phyloP scores from a whole-genome alignment of 108 stramenopile species.

The Nitzschia sp. region DNA sequence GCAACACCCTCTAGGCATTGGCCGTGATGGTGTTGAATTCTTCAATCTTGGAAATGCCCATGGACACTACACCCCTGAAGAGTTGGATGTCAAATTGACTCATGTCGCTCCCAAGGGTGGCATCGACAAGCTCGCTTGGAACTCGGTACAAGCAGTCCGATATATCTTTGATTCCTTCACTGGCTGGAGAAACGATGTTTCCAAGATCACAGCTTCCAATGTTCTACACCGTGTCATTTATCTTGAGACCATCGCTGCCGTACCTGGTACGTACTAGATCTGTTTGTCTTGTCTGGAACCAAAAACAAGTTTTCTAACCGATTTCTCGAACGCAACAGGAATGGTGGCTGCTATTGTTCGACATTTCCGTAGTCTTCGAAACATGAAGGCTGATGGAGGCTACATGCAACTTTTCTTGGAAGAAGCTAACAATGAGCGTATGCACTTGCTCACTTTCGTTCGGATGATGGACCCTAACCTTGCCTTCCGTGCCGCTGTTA shows the following conservation, averaged over 20 bases:
- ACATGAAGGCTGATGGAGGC: slow-evolving; percentile 90
- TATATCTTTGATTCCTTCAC: slow-evolving; percentile 57
- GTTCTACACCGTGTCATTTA: slow-evolving; percentile 79
- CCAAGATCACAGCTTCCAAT: slow-evolving; percentile 52
- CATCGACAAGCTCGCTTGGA: slow-evolving; percentile 53
- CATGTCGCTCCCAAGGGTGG: slow-evolving; percentile 52
- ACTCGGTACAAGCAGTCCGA: slow-evolving; percentile 58
- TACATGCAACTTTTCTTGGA: slow-evolving; percentile 93
- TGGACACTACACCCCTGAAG: slow-evolving; percentile 59
- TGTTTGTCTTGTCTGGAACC: no score
- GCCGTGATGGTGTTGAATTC: slow-evolving; percentile 14
- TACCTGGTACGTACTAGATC: slow-evolving; percentile 75
- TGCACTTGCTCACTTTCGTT: slow-evolving; percentile 94
- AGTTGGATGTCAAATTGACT: slow-evolving; percentile 68
- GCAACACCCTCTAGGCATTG: slow-evolving; percentile 36
- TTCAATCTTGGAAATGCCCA: slow-evolving; percentile 70
- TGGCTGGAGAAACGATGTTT: slow-evolving; percentile 65
- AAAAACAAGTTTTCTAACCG: no score
- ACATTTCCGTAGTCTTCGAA: slow-evolving; percentile 88
- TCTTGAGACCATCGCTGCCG: slow-evolving; percentile 87
- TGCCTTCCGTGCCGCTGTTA: slow-evolving; percentile 62
- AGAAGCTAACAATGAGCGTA: slow-evolving; percentile 97
- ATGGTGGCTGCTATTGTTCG: slow-evolving; percentile 86
- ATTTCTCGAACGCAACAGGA: background rate
- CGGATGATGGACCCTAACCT: slow-evolving; percentile 77